Base-by-base conservation (phyloP, 345 rosid genomes). In the Camelina neglecta region DNA sequence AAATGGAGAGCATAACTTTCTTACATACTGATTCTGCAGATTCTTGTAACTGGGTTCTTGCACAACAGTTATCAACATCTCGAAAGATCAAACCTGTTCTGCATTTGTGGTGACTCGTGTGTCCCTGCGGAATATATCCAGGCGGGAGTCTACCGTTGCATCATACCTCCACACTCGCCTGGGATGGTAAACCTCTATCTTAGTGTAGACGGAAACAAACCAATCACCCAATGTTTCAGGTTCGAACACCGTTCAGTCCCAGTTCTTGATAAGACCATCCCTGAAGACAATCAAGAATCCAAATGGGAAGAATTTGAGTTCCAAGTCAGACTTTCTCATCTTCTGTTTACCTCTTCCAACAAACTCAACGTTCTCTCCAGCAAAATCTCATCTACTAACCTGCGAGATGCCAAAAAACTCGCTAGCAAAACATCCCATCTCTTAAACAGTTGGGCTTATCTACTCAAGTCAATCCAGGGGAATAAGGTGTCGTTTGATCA, bases 141-240 rank as follows among this genome's bases (percentile, higher is more conserved):
- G 73, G 72, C 59, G 15, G 99, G 99, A 67, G 98, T 90, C 26
- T 95, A 92, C 78, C 89, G 97, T 56, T 90, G 99, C 83, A 83
- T 84, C 29, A 31, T 95, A 81, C 78, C 87, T 4, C 88, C 90
- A 3, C 90, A 88, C 60, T 74, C 85, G 24, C 89, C 97, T 72
- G 98, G 94, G 48, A 13, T 82, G 13, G 90, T 84, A 55, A 86
- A 79, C 75, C 79, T 95, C 13, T 92, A 76, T 83, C 74, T 90
- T 79, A 92, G 97, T 81, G 72, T 84, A 64, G 99, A 95, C 60
- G 94, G 94, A 10, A 85, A 81, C 68, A 87, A 81, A 49, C 94
- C 99, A 62, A 84, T 90, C 72, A 95, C 98, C 81, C 93, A 90
- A 79, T 71, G 84, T 69, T 60, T 90, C 70, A 85, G 62, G 75